Evolutionary conservation across 2,329 filamentous ascomycete species (phyloP).

Genomic region (Fusarium keratoplasticum): DNA sequence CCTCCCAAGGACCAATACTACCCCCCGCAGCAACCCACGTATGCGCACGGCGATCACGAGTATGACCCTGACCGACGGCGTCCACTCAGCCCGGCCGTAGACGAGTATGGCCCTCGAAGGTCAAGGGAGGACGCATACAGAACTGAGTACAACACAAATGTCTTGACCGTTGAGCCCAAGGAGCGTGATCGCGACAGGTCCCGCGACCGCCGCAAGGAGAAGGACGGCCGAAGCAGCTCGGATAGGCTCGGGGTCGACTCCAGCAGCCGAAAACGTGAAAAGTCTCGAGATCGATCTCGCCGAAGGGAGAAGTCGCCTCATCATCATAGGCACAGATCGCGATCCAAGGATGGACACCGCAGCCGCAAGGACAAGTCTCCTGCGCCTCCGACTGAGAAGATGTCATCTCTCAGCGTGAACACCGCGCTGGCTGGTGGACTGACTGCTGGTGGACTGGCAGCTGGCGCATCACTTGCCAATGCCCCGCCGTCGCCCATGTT

Average conservation of each 20-base stretch:
- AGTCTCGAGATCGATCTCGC: slow-evolving; percentile 40
- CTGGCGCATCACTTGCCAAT: slow-evolving; percentile 59
- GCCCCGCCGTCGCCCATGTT: slow-evolving; percentile 86
- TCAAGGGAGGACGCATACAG: slow-evolving; percentile 39
- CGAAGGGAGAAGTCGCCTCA: slow-evolving; percentile 41
- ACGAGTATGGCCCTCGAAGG: slow-evolving; percentile 33
- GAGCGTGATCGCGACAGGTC: slow-evolving; percentile 50
- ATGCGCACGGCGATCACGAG: slow-evolving; percentile 28
- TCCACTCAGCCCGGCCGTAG: slow-evolving; percentile 28
- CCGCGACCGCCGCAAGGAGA: slow-evolving; percentile 49
- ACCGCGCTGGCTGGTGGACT: slow-evolving; percentile 45
- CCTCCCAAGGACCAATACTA: slow-evolving; percentile 19
- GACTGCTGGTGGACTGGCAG: slow-evolving; percentile 43
- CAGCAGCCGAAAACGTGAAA: slow-evolving; percentile 39
- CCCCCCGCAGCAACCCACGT: slow-evolving; percentile 23
- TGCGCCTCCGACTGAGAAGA: slow-evolving; percentile 60
- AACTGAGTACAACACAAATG: slow-evolving; percentile 54
- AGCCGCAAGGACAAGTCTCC: slow-evolving; percentile 57
- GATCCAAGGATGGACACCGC: slow-evolving; percentile 33
- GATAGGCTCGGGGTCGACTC: slow-evolving; percentile 39
- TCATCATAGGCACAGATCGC: slow-evolving; percentile 31
- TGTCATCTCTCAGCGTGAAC: slow-evolving; percentile 65
- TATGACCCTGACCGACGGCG: slow-evolving; percentile 15
- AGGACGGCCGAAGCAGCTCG: slow-evolving; percentile 33
- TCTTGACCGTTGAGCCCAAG: slow-evolving; percentile 57